Evolutionary conservation across 1,284 basidiomycete genomes (phyloP).

Genomic region (Trichosporon sp.): DNA sequence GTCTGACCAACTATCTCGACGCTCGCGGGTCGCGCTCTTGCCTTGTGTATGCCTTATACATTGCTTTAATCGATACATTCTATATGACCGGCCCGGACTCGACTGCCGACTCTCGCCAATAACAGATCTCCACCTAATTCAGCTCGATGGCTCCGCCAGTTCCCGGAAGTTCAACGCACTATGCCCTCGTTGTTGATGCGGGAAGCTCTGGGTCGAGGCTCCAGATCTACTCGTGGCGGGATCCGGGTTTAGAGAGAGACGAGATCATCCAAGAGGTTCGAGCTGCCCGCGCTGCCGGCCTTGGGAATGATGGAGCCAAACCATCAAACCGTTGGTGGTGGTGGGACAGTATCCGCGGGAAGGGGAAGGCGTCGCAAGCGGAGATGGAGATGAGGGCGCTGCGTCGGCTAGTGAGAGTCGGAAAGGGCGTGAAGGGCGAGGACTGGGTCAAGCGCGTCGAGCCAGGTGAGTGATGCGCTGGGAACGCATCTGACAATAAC

Average conservation of each 20-base stretch:
- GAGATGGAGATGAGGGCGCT: constrained; percentile 43
- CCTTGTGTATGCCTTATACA: constrained; percentile 1
- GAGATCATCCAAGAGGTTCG: constrained; percentile 58
- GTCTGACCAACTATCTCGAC: neutral
- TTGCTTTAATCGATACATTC: neutral
- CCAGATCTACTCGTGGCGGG: constrained; percentile 95
- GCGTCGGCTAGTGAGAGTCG: constrained; percentile 68
- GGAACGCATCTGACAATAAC: neutral
- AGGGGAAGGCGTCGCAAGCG: constrained; percentile 36
- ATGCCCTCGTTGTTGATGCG: constrained; percentile 95
- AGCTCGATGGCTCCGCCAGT: constrained; percentile 44
- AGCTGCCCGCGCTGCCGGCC: constrained; percentile 71
- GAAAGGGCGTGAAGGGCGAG: constrained; percentile 79
- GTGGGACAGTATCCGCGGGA: constrained; percentile 36
- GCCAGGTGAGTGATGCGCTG: constrained; percentile 63
- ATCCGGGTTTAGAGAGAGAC: constrained; percentile 59
- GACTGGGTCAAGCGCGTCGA: constrained; percentile 90
- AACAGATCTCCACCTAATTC: neutral
- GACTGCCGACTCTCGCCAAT: neutral
- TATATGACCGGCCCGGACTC: neutral
- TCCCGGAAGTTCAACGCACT: constrained; percentile 62
- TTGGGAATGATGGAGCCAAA: neutral
- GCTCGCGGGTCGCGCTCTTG: neutral
- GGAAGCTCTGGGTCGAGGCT: constrained; percentile 94
- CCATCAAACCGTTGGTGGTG: constrained; percentile 33